These are phyloP conservation scores for Debaryomyces tyrocola DNA, from an alignment of 805 yeast genomes.

Conservation along the genomic window DNA sequence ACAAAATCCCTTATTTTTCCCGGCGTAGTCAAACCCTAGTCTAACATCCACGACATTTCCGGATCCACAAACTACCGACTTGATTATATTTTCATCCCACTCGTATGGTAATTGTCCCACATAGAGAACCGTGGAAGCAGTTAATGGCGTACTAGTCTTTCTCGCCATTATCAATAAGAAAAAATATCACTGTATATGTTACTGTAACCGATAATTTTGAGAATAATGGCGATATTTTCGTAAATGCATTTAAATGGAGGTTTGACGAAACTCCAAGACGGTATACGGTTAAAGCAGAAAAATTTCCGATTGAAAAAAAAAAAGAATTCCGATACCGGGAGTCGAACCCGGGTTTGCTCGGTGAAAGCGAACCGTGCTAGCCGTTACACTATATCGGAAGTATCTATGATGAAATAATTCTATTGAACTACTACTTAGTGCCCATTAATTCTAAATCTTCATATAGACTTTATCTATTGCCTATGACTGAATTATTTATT, in stretches of 20 bases:
- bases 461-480: too few relatives aligned
- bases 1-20: slow-evolving; percentile 65
- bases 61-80: slow-evolving; percentile 66
- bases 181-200: too few relatives aligned
- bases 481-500: too few relatives aligned
- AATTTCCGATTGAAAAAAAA: too few relatives aligned
- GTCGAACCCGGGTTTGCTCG: slow-evolving; percentile 75
- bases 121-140: slow-evolving; percentile 48
- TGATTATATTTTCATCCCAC: slow-evolving; percentile 66
- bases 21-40: slow-evolving; percentile 56
- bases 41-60: slow-evolving; percentile 72
- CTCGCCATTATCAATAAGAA: slow-evolving; percentile 6
- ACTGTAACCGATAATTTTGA: too few relatives aligned
- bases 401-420: too few relatives aligned
- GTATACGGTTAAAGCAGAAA: too few relatives aligned
- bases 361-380: slow-evolving; percentile 56
- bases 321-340: slow-evolving; percentile 72
- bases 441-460: too few relatives aligned
- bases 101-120: slow-evolving; percentile 67
- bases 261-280: too few relatives aligned
- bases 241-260: too few relatives aligned
- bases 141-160: slow-evolving; percentile 2
- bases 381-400: slow-evolving; percentile 53
- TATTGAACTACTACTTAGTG: too few relatives aligned
- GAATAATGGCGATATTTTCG: too few relatives aligned